Conservation (phyloP, 768 basidiomycete genomes). For the Leccinum rimulosum region DNA sequence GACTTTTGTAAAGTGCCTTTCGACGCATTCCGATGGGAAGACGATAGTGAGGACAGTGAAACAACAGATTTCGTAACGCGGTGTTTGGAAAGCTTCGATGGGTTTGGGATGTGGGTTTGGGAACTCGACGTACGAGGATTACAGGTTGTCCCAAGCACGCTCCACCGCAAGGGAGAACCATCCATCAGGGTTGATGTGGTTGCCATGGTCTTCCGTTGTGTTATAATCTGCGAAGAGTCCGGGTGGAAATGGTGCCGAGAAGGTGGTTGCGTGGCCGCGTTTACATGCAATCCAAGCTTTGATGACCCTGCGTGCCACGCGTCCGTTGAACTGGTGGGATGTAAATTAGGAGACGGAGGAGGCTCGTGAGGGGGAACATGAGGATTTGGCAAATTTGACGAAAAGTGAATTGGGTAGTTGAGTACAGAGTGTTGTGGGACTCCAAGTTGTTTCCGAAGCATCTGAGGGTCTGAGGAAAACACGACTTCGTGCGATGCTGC, state of each 20-base stretch:
- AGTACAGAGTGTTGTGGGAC: conserved; percentile 31
- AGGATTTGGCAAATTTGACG: conserved; percentile 26
- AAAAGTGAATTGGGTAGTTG: conserved; percentile 17
- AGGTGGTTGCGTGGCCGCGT: conserved; percentile 3
- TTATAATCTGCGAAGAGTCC: background rate
- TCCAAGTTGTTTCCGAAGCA: conserved; percentile 28
- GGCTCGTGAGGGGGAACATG: conserved; percentile 6
- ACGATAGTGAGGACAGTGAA: conserved; percentile 1
- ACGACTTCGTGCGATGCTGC: conserved; percentile 5
- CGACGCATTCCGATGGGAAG: background rate
- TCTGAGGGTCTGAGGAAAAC: conserved; percentile 27
- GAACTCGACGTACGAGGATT: background rate
- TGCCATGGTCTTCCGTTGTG: background rate
- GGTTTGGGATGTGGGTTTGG: background rate
- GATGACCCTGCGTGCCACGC: background rate
- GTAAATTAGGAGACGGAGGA: background rate
- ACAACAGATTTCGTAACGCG: background rate
- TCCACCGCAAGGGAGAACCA: background rate
- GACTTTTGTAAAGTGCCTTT: conserved; percentile 9
- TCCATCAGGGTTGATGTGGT: background rate
- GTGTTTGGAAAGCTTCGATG: conserved; percentile 12
- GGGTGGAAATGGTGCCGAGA: background rate
- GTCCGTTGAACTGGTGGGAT: background rate
- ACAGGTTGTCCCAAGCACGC: background rate
- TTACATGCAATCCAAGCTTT: conserved; percentile 1